These are phyloP conservation scores for Fusarium stilboides DNA, from an alignment of 2,329 filamentous ascomycete genomes.

Conservation along the genomic window DNA sequence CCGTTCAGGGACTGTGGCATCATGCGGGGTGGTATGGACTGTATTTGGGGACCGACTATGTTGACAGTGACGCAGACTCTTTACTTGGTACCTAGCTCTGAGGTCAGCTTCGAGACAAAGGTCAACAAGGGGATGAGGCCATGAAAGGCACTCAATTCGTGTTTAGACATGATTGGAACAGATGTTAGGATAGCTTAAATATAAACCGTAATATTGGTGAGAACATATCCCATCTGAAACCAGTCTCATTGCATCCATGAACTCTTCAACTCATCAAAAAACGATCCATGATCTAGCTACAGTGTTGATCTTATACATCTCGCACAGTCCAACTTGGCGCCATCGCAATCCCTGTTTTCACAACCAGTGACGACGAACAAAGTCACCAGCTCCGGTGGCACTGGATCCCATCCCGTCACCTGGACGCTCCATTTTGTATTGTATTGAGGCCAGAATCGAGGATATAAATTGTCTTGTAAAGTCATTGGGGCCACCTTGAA, in stretches of 20 bases:
- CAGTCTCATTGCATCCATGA: conserved; percentile 1
- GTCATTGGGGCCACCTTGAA: conserved; percentile 7
- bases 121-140: conserved; percentile 21
- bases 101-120: conserved; percentile 22
- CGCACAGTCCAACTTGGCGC: conserved; percentile 47
- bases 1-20: conserved; percentile 46
- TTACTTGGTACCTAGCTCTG: conserved; percentile 13
- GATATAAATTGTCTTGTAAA: conserved; percentile 32
- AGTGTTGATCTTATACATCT: conserved; percentile 40
- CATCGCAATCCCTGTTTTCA: conserved; percentile 50
- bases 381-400: conserved; percentile 46
- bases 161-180: neutral
- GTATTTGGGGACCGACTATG: conserved; percentile 31
- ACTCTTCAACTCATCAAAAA: conserved; percentile 16
- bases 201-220: neutral
- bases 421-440: conserved; percentile 35
- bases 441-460: conserved; percentile 19
- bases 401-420: conserved; percentile 40
- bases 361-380: conserved; percentile 47
- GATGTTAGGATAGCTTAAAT: neutral
- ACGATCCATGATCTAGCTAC: conserved; percentile 31
- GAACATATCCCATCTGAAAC: conserved; percentile 3
- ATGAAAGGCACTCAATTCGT: conserved; percentile 43
- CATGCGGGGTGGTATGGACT: conserved; percentile 50
- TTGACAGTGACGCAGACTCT: conserved; percentile 31